phyloP scores from a whole-genome alignment of 257 asterid species.

The Jaltomata sinuosa region DNA sequence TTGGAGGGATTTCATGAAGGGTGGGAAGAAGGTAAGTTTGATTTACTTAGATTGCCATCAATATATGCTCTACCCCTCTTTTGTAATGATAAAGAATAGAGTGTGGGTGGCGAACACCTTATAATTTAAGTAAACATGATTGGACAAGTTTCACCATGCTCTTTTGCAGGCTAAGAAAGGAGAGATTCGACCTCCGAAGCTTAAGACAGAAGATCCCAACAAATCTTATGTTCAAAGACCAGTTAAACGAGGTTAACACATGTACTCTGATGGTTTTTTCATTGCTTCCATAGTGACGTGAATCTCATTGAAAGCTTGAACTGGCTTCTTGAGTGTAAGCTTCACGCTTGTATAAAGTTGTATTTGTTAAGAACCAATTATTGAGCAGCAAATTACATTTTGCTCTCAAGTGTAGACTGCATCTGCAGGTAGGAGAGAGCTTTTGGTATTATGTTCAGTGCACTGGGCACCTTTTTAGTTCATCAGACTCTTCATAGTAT shows the following conservation, averaged over 20 bases:
- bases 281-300: not conserved
- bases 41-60: not conserved
- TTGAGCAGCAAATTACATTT: not conserved
- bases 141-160: not conserved
- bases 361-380: not conserved
- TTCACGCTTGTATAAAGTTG: conserved; percentile 6
- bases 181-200: conserved; percentile 94
- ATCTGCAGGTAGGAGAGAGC: not conserved
- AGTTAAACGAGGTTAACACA: conserved; percentile 47
- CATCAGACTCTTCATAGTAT: not conserved
- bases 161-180: conserved; percentile 73
- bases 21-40: conserved; percentile 77
- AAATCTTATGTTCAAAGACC: conserved; percentile 97
- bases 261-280: not conserved
- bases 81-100: not conserved
- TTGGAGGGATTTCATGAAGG: conserved; percentile 99
- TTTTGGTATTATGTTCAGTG: not conserved
- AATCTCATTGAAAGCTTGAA: not conserved
- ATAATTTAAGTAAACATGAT: not conserved
- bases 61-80: not conserved
- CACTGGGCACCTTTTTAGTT: not conserved
- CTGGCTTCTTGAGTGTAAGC: conserved; percentile 5
- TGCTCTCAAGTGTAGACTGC: not conserved
- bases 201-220: conserved; percentile 98
- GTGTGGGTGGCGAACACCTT: not conserved